These are phyloP conservation scores for Sphagnurus paluster DNA, from an alignment of 1,284 basidiomycete species.

Conservation along the genomic window DNA sequence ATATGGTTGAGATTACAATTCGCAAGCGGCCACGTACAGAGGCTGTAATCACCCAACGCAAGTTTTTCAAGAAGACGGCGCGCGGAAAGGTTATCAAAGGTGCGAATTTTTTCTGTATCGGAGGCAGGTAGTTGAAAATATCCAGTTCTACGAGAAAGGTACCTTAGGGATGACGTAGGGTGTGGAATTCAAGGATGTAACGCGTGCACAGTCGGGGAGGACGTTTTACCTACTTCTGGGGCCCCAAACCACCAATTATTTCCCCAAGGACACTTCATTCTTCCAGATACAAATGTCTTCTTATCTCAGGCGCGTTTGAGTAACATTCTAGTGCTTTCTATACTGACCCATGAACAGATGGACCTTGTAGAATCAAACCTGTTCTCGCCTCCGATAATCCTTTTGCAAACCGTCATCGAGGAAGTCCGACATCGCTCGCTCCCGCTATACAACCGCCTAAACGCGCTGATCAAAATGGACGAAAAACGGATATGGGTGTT, in stretches of 20 bases:
- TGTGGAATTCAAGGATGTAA: conserved; percentile 83
- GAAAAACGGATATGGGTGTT: conserved; percentile 85
- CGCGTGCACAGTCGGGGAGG: conserved; percentile 48
- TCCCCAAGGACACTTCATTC: conserved; percentile 75
- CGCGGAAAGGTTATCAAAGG: conserved; percentile 93
- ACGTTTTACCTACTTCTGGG: conserved; percentile 51
- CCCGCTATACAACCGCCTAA: conserved; percentile 91
- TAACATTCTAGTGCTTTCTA: too few species aligned
- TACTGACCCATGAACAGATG: too few species aligned
- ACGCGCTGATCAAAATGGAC: conserved; percentile 78
- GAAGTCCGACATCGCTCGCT: conserved; percentile 95
- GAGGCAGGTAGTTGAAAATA: not conserved
- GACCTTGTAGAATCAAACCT: conserved; percentile 82
- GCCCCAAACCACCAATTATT: conserved; percentile 53
- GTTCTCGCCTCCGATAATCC: conserved; percentile 79
- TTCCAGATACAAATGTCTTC: conserved; percentile 97
- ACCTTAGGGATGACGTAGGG: conserved; percentile 91
- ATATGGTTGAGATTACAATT: conserved; percentile 71
- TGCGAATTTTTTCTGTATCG: conserved; percentile 25
- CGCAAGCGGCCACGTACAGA: conserved; percentile 75
- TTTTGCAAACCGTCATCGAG: conserved; percentile 94
- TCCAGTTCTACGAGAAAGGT: conserved; percentile 93
- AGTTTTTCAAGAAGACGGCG: conserved; percentile 95
- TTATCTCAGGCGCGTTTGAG: conserved; percentile 81
- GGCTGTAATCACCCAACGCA: conserved; percentile 77